Base-by-base conservation (phyloP, 257 asterid species). In the Solanum arcanum region DNA sequence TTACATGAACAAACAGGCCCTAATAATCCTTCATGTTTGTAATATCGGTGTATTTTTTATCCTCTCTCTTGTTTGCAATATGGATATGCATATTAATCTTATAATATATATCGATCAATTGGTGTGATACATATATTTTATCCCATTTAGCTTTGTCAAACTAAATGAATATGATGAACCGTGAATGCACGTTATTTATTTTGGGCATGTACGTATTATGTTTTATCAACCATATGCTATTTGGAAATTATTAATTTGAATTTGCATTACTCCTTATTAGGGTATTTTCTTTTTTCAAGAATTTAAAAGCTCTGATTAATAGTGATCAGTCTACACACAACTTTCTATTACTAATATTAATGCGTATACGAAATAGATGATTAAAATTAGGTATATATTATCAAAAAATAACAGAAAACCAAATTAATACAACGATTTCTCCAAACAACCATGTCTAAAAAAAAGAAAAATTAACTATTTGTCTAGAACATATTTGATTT, bases 1-100 rank as follows among this genome's bases (percentile, higher is more conserved):
- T 1, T 37, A 6, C 1, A 37, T 37, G 7, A 0, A 37, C 39
- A 37, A 37, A 37, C 1, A 0, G 1, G 7, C 12, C 11, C 12
- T 42, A 42, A 42, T 42, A 42, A 11, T 9, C 3, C 23, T 8
- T 16, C 0, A 6, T 49, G 0, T 42, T 42, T 49, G 3, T 49
- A 49, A 49, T 16, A 49, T 16, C 18, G 9, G 0, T 2, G 9
- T 16, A 49, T 3, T 49, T 49, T 15, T 16, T 3, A 49, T 49
- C 23, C 9, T 49, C 21, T 9, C 1, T 49, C 21, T 7, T 49
- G 7, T 49, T 49, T 49, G 60, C 60, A 14, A 47, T 47, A 47
- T 47, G 9, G 0, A 16, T 49, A 15, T 49, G 1, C 60, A 49
- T 49, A 15, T 49, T 16, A 49, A 16, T 49, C 60, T 49, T 21